A percentile compares a stretch with the other conserved stretches of the same genome.
Evolutionary conservation across 805 yeast species (phyloP).

Genomic region (Metschnikowia lochheadii): DNA sequence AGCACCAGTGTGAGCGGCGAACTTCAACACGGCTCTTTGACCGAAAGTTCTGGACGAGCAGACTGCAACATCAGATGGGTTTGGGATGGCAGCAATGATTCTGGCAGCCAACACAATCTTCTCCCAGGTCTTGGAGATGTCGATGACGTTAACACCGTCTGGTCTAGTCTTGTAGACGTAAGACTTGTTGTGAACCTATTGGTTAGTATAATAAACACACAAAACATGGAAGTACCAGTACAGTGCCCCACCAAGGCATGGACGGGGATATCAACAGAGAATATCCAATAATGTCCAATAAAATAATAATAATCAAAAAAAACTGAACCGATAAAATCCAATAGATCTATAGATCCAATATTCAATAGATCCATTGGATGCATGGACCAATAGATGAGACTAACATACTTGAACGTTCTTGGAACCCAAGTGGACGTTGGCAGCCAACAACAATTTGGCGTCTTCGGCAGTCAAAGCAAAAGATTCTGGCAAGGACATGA

Average conservation of each 20-base stretch:
- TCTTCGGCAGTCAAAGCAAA: slow-evolving; percentile 95
- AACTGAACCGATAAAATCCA: no score
- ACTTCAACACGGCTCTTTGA: slow-evolving; percentile 99
- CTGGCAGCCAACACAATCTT: slow-evolving; percentile 99
- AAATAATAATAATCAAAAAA: no score
- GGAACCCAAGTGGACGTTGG: slow-evolving; percentile 98
- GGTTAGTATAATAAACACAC: slow-evolving; percentile 9
- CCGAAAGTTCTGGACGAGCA: slow-evolving; percentile 99
- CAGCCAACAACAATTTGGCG: slow-evolving; percentile 98
- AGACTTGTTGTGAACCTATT: slow-evolving; percentile 86
- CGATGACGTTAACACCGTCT: slow-evolving; percentile 98
- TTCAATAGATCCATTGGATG: no score
- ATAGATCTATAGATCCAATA: no score
- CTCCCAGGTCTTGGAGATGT: slow-evolving; percentile 99
- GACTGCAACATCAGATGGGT: slow-evolving; percentile 97
- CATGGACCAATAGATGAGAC: neutral
- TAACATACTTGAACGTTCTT: slow-evolving; percentile 97
- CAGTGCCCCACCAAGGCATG: neutral
- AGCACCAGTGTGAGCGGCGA: slow-evolving; percentile 99
- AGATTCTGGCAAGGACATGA: slow-evolving; percentile 82
- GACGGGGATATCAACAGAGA: no score
- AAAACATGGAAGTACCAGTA: neutral
- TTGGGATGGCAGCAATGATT: slow-evolving; percentile 98
- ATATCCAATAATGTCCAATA: no score
- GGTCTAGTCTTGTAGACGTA: slow-evolving; percentile 98